phyloP scores from a whole-genome alignment of 257 asterid genomes.

The Gentiana macrophylla region DNA sequence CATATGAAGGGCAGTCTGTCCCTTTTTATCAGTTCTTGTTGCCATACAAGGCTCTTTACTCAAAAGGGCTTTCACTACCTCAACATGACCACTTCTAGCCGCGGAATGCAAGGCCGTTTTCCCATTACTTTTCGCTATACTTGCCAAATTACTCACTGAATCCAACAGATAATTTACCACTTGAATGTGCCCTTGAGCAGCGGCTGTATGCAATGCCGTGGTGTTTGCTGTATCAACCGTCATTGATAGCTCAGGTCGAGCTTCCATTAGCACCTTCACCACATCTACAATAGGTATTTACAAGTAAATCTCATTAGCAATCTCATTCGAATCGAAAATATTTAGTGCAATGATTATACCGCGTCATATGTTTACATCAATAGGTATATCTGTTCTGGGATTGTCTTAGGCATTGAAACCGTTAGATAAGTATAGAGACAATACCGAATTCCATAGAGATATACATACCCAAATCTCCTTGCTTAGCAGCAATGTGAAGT shows the following conservation, averaged over 20 bases:
- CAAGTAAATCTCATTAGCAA: no score
- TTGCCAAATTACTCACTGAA: conserved; percentile 44
- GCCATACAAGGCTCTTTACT: conserved; percentile 48
- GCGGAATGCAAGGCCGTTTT: conserved; percentile 70
- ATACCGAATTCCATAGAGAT: not conserved
- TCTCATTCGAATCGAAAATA: no score
- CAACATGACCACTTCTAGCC: conserved; percentile 55
- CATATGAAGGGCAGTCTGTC: conserved; percentile 87
- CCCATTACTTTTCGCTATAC: conserved; percentile 57
- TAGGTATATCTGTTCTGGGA: no score
- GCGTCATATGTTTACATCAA: no score
- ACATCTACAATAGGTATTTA: conserved; percentile 29
- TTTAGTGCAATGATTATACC: no score
- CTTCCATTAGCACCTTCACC: conserved; percentile 47
- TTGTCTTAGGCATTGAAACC: no score
- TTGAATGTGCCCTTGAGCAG: conserved; percentile 62
- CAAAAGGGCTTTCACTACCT: conserved; percentile 54
- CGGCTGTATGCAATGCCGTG: conserved; percentile 57
- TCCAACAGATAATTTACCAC: conserved; percentile 57
- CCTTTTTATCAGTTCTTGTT: conserved; percentile 60
- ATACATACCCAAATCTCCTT: conserved; percentile 47
- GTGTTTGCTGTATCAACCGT: conserved; percentile 68
- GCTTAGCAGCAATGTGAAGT: conserved; percentile 72
- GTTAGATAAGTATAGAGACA: no score
- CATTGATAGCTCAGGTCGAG: conserved; percentile 49